A percentile compares a stretch with the other conserved stretches of the same genome.
Conservation (phyloP, 1,284 basidiomycete species). For the Tylopilus sp. region DNA sequence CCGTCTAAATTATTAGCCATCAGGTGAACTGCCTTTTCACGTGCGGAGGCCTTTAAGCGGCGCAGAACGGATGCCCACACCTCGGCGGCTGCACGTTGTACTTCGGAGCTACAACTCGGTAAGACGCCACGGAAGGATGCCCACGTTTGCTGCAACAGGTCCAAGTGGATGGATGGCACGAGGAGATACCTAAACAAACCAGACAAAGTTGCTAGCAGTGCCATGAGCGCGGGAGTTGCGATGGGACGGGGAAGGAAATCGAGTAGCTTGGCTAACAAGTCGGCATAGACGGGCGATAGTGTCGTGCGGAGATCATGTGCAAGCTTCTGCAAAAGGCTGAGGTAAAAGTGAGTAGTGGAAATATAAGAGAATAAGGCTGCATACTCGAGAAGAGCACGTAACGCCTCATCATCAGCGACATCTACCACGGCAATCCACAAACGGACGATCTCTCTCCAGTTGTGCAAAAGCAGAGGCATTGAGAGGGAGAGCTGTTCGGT, state of each 20-base stretch:
- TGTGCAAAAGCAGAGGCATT: constrained; percentile 85
- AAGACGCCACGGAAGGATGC: constrained; percentile 57
- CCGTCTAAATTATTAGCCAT: constrained; percentile 58
- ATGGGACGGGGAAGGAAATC: constrained; percentile 68
- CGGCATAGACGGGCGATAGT: constrained; percentile 66
- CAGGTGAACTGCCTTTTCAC: constrained; percentile 62
- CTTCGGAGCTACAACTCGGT: constrained; percentile 70
- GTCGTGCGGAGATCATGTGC: constrained; percentile 81
- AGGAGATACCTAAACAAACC: constrained; percentile 77
- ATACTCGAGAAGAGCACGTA: constrained; percentile 78
- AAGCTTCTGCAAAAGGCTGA: constrained; percentile 79
- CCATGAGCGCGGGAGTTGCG: constrained; percentile 68
- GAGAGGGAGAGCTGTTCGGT: constrained; percentile 75
- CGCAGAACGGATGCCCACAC: constrained; percentile 81
- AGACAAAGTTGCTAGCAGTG: constrained; percentile 73
- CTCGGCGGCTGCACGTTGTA: constrained; percentile 79
- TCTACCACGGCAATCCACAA: constrained; percentile 70
- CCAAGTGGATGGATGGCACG: constrained; percentile 62
- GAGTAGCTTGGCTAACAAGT: constrained; percentile 65
- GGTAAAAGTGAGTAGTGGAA: constrained; percentile 24
- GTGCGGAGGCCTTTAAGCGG: constrained; percentile 64
- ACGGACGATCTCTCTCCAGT: constrained; percentile 75
- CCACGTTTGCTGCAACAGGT: constrained; percentile 71
- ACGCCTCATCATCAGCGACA: constrained; percentile 73
- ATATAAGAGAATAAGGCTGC: constrained; percentile 38